Percentiles rank a stretch among this genome's conserved stretches.
phyloP scores from a whole-genome alignment of 2,329 filamentous ascomycete genomes.

The Penicillium fuscoglaucum region DNA sequence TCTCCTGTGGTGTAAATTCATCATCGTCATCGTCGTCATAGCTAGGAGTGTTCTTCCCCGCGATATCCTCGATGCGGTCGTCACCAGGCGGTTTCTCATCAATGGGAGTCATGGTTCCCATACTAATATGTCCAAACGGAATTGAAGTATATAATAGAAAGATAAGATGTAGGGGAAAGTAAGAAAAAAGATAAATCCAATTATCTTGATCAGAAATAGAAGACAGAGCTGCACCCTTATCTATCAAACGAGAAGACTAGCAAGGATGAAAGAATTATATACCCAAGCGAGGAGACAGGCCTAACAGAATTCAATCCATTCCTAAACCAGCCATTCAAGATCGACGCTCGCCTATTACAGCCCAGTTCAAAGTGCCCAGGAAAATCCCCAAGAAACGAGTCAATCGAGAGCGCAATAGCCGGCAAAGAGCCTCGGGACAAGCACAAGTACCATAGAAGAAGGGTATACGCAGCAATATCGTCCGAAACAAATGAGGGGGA shows the following conservation, averaged over 20 bases:
- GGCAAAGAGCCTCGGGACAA: slow-evolving; percentile 14
- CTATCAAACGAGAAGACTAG: background rate
- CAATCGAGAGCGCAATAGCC: slow-evolving; percentile 9
- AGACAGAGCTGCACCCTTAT: background rate
- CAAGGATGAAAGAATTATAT: background rate
- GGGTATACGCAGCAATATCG: background rate
- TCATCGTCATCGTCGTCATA: slow-evolving; percentile 18
- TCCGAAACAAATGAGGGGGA: slow-evolving; percentile 11
- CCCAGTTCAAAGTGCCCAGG: background rate
- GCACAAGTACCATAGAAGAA: background rate
- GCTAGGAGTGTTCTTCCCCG: background rate
- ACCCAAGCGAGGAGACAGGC: background rate
- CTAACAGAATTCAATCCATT: background rate
- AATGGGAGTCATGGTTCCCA: slow-evolving; percentile 1
- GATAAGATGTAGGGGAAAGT: background rate
- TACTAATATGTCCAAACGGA: background rate
- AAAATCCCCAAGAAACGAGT: background rate
- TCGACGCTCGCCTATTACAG: slow-evolving; percentile 2
- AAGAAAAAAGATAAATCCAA: background rate
- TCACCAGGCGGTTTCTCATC: slow-evolving; percentile 21
- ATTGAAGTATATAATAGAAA: background rate
- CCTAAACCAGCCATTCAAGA: background rate
- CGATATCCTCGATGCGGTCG: slow-evolving; percentile 22
- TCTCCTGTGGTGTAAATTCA: slow-evolving; percentile 50
- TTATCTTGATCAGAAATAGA: background rate